Evolutionary conservation across 192 early-diverging fungal genomes (phyloP).

Genomic region (Entomortierella chlamydospora): DNA sequence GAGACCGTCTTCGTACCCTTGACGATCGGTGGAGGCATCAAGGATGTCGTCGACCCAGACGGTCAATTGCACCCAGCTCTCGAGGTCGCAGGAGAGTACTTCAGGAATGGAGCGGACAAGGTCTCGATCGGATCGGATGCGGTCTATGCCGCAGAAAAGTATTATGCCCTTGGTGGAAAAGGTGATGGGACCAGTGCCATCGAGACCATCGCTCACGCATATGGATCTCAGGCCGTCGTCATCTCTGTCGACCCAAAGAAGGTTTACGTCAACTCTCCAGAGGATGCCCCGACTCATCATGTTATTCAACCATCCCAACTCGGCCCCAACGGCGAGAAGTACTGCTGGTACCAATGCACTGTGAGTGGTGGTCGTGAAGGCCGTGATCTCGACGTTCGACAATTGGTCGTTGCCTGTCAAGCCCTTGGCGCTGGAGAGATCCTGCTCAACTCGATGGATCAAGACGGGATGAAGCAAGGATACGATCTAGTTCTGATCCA

Average conservation of each 20-base stretch:
- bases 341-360: constrained; percentile 99
- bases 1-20: constrained; percentile 98
- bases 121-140: constrained; percentile 99
- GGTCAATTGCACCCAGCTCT: constrained; percentile 85
- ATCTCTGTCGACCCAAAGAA: constrained; percentile 97
- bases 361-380: constrained; percentile 97
- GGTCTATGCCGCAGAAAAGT: constrained; percentile 96
- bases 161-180: constrained; percentile 63
- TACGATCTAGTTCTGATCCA: constrained; percentile 90
- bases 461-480: constrained; percentile 97
- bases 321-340: constrained; percentile 93
- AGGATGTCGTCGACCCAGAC: constrained; percentile 90
- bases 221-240: constrained; percentile 98
- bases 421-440: constrained; percentile 97
- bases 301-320: constrained; percentile 73
- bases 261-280: constrained; percentile 87
- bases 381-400: constrained; percentile 93
- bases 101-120: constrained; percentile 99
- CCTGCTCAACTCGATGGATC: constrained; percentile 98
- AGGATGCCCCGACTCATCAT: constrained; percentile 80
- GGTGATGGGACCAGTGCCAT: constrained; percentile 86
- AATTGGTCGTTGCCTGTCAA: constrained; percentile 90
- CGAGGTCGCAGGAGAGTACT: constrained; percentile 99
- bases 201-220: constrained; percentile 92
- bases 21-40: constrained; percentile 98